A percentile compares a stretch with the other conserved stretches of the same genome.
These are phyloP conservation scores for Rubia balearica DNA, from an alignment of 305 asterid species.

Conservation along the genomic window DNA sequence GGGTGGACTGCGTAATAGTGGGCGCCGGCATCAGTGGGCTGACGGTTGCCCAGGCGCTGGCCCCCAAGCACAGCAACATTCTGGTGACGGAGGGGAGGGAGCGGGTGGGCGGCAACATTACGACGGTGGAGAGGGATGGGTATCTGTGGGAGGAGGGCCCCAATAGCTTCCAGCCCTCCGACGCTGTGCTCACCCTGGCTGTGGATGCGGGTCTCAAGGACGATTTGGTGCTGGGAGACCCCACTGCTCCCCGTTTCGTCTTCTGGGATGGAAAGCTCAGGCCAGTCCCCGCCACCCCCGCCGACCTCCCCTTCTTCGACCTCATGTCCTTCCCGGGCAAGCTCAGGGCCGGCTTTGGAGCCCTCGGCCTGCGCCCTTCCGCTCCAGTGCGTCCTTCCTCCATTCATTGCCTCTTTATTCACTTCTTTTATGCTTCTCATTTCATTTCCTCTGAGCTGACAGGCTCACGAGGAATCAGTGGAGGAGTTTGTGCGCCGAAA, in stretches of 20 bases:
- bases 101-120: conserved; percentile 92
- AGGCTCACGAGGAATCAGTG: conserved; percentile 90
- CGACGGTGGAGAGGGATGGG: conserved; percentile 72
- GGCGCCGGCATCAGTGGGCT: conserved; percentile 94
- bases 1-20: conserved; percentile 67
- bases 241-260: conserved; percentile 87
- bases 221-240: conserved; percentile 87
- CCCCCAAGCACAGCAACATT: conserved; percentile 49
- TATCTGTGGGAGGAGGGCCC: conserved; percentile 99
- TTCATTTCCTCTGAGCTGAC: conserved; percentile 42
- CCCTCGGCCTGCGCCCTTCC: conserved; percentile 78
- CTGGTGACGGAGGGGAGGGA: conserved; percentile 86
- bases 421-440: background rate
- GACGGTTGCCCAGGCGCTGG: conserved; percentile 71
- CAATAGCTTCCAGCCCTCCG: conserved; percentile 96
- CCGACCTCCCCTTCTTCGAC: conserved; percentile 81
- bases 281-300: conserved; percentile 68
- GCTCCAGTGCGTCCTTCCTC: conserved; percentile 47
- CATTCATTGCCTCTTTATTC: too few relatives aligned
- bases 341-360: conserved; percentile 94
- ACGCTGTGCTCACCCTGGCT: conserved; percentile 55
- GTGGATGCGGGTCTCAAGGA: conserved; percentile 83
- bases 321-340: conserved; percentile 80
- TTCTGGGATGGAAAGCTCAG: conserved; percentile 84
- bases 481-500: conserved; percentile 94